A percentile compares a stretch with the other conserved stretches of the same genome.
Evolutionary conservation across 2,329 filamentous ascomycete species (phyloP).

Genomic region (Remersonia thermophila): DNA sequence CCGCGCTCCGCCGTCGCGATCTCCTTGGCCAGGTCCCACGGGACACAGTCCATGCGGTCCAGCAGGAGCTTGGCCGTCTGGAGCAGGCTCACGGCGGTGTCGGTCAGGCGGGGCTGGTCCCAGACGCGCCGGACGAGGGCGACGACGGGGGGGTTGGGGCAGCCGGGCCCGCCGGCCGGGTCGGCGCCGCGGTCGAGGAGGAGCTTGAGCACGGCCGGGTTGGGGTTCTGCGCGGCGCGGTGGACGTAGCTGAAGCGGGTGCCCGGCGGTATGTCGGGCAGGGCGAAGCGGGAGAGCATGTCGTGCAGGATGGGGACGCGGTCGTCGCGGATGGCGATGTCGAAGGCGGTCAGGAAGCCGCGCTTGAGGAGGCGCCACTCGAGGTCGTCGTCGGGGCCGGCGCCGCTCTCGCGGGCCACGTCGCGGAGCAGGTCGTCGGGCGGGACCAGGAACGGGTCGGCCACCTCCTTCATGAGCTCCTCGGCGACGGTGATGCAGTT

Average conservation of each 20-base stretch:
- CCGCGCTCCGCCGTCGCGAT: conserved; percentile 2
- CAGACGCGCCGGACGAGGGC: conserved; percentile 11
- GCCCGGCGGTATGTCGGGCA: conserved; percentile 9
- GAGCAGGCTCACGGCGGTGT: conserved; percentile 5
- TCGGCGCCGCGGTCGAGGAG: conserved; percentile 11
- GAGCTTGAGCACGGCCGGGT: conserved; percentile 9
- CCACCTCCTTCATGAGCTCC: conserved; percentile 14
- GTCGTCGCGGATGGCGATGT: conserved; percentile 15
- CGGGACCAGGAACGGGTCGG: conserved; percentile 15
- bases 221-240: conserved; percentile 10
- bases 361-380: conserved; percentile 10
- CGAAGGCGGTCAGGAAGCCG: conserved; percentile 14
- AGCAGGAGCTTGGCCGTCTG: conserved; percentile 10
- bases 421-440: conserved; percentile 11
- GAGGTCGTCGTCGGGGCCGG: conserved; percentile 3
- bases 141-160: conserved; percentile 4
- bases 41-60: not conserved
- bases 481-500: conserved; percentile 7
- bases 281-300: conserved; percentile 12
- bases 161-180: conserved; percentile 6
- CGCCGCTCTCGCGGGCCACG: conserved; percentile 3
- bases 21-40: conserved; percentile 4
- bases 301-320: conserved; percentile 11
- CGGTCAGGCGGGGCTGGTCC: conserved; percentile 2
- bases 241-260: conserved; percentile 11